phyloP scores from a whole-genome alignment of 345 rosid genomes.

The Chamaenerion angustifolium region DNA sequence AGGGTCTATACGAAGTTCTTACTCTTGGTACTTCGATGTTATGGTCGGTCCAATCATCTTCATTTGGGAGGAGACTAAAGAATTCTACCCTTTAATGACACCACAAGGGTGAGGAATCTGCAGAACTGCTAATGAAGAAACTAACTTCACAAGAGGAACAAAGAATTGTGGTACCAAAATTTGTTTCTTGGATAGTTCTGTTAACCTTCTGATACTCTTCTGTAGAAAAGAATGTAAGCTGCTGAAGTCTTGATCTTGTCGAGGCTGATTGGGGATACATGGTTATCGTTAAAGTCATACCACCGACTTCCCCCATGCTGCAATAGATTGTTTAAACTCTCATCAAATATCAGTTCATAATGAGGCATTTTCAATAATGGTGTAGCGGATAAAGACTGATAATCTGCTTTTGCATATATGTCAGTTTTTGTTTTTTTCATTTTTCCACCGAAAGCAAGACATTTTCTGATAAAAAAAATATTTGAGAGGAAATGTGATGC shows the following conservation, averaged over 20 bases:
- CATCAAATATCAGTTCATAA: not conserved
- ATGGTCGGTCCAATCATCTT: no score
- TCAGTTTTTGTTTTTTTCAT: no score
- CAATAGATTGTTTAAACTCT: slow-evolving; percentile 8
- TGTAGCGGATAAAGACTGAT: not conserved
- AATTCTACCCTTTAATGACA: no score
- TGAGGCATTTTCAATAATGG: not conserved
- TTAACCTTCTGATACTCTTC: slow-evolving; percentile 51
- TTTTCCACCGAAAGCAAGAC: no score
- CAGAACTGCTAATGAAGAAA: no score
- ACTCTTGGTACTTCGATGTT: no score
- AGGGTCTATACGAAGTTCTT: no score
- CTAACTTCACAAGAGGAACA: no score
- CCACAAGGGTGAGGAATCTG: no score
- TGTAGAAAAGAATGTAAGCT: slow-evolving; percentile 91
- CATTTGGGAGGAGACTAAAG: no score
- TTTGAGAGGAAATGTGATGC: not conserved
- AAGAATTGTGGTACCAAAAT: no score
- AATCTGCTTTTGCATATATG: not conserved
- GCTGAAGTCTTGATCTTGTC: slow-evolving; percentile 90
- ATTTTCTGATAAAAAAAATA: no score
- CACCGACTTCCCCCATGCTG: slow-evolving; percentile 87
- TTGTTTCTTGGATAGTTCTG: not conserved
- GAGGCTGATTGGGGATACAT: slow-evolving; percentile 48
- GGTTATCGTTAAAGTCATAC: slow-evolving; percentile 93